Evolutionary conservation across 2,329 filamentous ascomycete species (phyloP), one percentile per base, ranked within the genome.

Genomic region (Talaromyces sp.): DNA sequence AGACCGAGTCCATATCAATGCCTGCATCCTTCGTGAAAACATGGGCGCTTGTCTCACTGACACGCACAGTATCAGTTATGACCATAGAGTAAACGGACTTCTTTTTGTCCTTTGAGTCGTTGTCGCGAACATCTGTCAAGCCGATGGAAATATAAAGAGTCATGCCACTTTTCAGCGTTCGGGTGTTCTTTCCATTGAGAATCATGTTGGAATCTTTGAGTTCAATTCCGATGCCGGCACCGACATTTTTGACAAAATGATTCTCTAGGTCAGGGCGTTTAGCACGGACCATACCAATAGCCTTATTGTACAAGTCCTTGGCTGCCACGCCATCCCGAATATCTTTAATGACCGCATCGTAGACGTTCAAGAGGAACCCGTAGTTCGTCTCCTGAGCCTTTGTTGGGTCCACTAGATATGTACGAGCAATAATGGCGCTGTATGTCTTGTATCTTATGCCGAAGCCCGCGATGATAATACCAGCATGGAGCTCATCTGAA

Each of bases 241-340:
- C 95, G 40, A 98, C 88, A 67, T 91, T 96, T 78, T 96, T 96
- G 50, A 93, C 80, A 73, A 99, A 97, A 72, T 97, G 88, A 79
- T 96, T 93, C 79, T 96, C 95, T 66, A 98, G 83, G 65, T 98
- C 93, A 0, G 95, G 93, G 78, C 96, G 96, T 81, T 96, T 98
- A 57, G 90, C 84, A 74, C 88, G 93, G 71, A 99, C 84, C 58
- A 93, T 82, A 63, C 81, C 82, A 12, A 96, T 72, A 0, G 95
- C 95, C 78, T 96, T 98, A 76, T 84, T 85, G 78, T 97, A 99
- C 31, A 99, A 86, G 63, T 99, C 93, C 77, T 95, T 96, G 56
- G 89, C 91, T 1, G 86, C 80, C 12, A 88, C 90, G 33, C 95
- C 95, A 71, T 98, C 93, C 64, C 90, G 87, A 66, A 97, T 87